These are phyloP conservation scores for Hyphodiscus hymeniophilus DNA, from an alignment of 495 filamentous ascomycete genomes.

Conservation along the genomic window DNA sequence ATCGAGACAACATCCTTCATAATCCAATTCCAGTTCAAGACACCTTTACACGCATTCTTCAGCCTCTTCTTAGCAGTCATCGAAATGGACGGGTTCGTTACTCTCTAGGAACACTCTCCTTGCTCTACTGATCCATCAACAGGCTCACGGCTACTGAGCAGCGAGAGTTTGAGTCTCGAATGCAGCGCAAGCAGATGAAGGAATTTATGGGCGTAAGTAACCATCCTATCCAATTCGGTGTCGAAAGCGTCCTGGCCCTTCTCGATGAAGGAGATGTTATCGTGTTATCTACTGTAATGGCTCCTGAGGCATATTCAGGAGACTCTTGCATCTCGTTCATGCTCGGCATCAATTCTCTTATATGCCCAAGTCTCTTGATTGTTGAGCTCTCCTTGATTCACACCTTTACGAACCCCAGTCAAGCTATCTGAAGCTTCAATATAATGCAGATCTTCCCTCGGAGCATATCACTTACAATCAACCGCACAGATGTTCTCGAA, in stretches of 20 bases:
- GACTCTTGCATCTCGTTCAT: background rate
- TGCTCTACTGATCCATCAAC: conserved; percentile 7
- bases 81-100: conserved; percentile 21
- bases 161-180: conserved; percentile 81
- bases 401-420: no score
- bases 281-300: background rate
- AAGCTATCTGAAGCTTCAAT: no score
- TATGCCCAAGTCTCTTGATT: no score
- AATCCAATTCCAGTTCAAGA: background rate
- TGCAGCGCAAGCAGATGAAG: conserved; percentile 96
- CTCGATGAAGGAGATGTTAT: background rate
- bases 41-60: background rate
- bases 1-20: background rate
- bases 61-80: background rate
- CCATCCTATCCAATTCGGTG: background rate
- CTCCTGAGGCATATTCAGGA: background rate
- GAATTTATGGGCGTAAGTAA: conserved; percentile 90
- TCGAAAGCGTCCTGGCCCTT: background rate
- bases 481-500: conserved; percentile 80
- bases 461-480: conserved; percentile 3
- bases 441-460: no score
- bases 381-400: no score
- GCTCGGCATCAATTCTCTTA: no score
- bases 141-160: conserved; percentile 74
- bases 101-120: background rate